Evolutionary conservation across 2,329 filamentous ascomycete species (phyloP), one percentile per base, ranked within the genome.

Genomic region (Aspergillus sp.): DNA sequence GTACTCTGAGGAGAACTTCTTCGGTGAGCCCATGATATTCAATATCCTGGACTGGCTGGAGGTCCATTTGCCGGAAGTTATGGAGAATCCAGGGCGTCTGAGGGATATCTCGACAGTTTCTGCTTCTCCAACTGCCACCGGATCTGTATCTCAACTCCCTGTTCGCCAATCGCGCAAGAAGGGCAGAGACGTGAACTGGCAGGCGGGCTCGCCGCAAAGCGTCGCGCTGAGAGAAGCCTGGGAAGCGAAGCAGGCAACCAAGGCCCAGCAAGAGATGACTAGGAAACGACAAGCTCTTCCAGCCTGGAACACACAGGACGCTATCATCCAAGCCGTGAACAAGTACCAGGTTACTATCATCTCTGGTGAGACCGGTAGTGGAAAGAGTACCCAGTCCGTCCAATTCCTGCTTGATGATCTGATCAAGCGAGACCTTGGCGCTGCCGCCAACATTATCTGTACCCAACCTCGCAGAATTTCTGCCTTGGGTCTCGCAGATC

Each of bases 401-500:
- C 95, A 99, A 74, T 99, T 98, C 75, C 84, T 99, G 47, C 82
- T 99, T 1, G 95, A 99, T 70, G 91, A 98, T 68, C 81, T 98
- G 64, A 96, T 97, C 68, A 83, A 85, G 62, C 83, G 85, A 49
- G 86, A 88, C 7, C 82, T 96, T 8, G 95, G 94, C 2, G 85
- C 85, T 11, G 86, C 86, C 11, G 90, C 89, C 32, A 97, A 96
- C 70, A 96, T 99, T 64, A 87, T 99, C 62, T 96, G 96, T 70
- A 99, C 95, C 0, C 95, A 99, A 70, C 95, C 95, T 21, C 88
- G 95, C 60, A 87, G 95, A 73, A 98, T 99, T 63, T 97, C 94
- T 27, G 95, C 95, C 2, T 84, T 99, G 8, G 93, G 95, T 53
- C 84, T 99, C 61, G 96, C 95, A 2, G 95, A 99, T 75, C 88